Evolutionary conservation across 1,284 basidiomycete genomes (phyloP).

Genomic region (Cryptococcus jaspeensis): DNA sequence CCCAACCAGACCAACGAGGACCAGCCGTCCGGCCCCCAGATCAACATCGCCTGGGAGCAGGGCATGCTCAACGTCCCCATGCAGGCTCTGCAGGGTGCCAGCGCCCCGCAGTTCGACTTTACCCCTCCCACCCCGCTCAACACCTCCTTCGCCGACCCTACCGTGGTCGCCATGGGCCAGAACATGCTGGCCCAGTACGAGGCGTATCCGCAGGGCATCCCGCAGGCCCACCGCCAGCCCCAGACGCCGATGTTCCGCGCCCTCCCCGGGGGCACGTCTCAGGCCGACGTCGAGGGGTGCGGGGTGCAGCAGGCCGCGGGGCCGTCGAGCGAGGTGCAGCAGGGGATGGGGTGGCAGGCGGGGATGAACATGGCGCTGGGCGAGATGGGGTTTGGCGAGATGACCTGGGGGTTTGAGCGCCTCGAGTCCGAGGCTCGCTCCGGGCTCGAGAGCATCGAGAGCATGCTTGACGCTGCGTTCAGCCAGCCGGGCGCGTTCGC

Average conservation of each 20-base stretch:
- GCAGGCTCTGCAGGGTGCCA: slow-evolving; percentile 3
- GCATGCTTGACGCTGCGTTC: slow-evolving; percentile 3
- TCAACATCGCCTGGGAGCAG: slow-evolving; percentile 9
- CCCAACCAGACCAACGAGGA: not conserved
- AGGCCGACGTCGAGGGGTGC: not conserved
- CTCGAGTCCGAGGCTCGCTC: not conserved
- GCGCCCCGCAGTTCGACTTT: slow-evolving; percentile 10
- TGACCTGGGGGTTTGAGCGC: too few relatives aligned
- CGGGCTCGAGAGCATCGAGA: slow-evolving; percentile 11
- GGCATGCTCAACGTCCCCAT: slow-evolving; percentile 12
- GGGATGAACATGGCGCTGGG: not conserved
- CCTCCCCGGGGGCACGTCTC: not conserved
- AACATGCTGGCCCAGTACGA: not conserved
- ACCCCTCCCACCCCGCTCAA: slow-evolving; percentile 11
- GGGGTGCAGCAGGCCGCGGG: not conserved
- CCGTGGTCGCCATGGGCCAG: not conserved
- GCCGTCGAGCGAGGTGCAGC: too few relatives aligned
- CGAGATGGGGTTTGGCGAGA: not conserved
- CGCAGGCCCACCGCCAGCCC: not conserved
- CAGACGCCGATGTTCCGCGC: not conserved
- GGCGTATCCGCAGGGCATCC: not conserved
- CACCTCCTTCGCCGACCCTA: not conserved
- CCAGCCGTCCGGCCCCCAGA: not conserved
- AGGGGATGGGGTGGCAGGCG: not conserved
- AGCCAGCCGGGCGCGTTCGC: slow-evolving; percentile 7